phyloP scores from a whole-genome alignment of 805 yeast species.

The Saturnispora serradocipensis region DNA sequence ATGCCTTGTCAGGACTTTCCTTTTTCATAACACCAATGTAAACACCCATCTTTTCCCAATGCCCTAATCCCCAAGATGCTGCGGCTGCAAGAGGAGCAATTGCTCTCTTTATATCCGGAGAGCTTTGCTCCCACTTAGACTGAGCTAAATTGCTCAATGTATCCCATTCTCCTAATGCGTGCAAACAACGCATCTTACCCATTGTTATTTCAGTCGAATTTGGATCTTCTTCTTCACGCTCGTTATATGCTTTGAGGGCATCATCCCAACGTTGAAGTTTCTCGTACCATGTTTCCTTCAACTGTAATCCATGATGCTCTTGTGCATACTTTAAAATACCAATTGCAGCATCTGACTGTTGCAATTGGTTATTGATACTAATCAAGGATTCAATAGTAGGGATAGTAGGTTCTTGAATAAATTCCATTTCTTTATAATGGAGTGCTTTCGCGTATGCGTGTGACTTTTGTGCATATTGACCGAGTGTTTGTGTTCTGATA shows the following conservation, averaged over 20 bases:
- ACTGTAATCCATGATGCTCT: constrained; percentile 77
- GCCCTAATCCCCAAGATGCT: constrained; percentile 96
- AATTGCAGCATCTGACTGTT: constrained; percentile 95
- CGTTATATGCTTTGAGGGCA: constrained; percentile 83
- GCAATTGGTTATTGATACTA: constrained; percentile 86
- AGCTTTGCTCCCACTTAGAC: constrained; percentile 71
- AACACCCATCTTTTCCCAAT: constrained; percentile 93
- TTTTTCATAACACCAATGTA: constrained; percentile 83
- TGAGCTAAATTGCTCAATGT: constrained; percentile 76
- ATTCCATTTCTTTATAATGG: constrained; percentile 92
- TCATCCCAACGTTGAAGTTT: constrained; percentile 97
- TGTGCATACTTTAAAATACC: constrained; percentile 95
- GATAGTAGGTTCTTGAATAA: constrained; percentile 85
- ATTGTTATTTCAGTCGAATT: constrained; percentile 79
- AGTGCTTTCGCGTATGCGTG: constrained; percentile 97
- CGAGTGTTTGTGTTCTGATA: constrained; percentile 78
- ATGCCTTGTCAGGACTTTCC: constrained; percentile 91
- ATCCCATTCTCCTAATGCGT: constrained; percentile 99
- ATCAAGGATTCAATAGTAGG: constrained; percentile 88
- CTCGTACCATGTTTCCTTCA: constrained; percentile 97
- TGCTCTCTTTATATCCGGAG: constrained; percentile 63
- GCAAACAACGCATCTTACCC: constrained; percentile 97
- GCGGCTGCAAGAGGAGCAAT: constrained; percentile 98
- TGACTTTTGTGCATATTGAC: constrained; percentile 87
- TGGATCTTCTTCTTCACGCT: constrained; percentile 55